These are phyloP conservation scores for Thraustochytrium striatum DNA, from an alignment of 352 stramenopile species.

Conservation along the genomic window DNA sequence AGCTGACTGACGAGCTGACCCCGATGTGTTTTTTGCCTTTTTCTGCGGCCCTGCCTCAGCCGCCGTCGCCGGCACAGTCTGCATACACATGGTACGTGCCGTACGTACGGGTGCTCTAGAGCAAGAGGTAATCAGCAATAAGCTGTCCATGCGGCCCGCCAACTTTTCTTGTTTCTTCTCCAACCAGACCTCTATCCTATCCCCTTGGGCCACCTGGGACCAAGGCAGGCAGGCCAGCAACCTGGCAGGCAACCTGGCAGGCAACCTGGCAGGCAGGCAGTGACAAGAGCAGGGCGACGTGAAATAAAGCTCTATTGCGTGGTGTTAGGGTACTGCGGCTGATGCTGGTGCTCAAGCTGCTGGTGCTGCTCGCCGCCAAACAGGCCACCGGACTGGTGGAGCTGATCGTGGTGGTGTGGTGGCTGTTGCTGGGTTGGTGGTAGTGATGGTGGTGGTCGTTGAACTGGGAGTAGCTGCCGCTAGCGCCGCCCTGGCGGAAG, in stretches of 20 bases:
- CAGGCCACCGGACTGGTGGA: neutral
- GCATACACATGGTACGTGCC: neutral
- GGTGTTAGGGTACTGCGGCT: neutral
- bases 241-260: too few species aligned
- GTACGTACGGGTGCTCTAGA: neutral
- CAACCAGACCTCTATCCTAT: neutral
- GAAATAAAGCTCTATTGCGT: neutral
- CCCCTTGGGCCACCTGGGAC: too few species aligned
- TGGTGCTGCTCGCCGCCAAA: neutral
- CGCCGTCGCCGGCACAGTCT: neutral
- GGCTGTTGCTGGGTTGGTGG: neutral
- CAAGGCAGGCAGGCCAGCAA: too few species aligned
- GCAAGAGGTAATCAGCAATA: neutral
- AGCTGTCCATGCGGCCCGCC: neutral
- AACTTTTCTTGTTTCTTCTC: neutral
- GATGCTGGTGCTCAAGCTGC: too few species aligned
- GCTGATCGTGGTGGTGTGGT: neutral
- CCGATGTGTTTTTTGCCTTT: neutral
- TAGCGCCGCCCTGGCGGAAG: neutral
- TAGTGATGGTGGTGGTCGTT: neutral
- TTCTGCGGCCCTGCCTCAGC: neutral
- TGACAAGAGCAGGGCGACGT: neutral
- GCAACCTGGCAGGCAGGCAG: neutral
- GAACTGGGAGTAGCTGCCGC: neutral
- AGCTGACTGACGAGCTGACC: neutral